Evolutionary conservation across 768 basidiomycete genomes (phyloP).

Genomic region (Suillus clintonianus): DNA sequence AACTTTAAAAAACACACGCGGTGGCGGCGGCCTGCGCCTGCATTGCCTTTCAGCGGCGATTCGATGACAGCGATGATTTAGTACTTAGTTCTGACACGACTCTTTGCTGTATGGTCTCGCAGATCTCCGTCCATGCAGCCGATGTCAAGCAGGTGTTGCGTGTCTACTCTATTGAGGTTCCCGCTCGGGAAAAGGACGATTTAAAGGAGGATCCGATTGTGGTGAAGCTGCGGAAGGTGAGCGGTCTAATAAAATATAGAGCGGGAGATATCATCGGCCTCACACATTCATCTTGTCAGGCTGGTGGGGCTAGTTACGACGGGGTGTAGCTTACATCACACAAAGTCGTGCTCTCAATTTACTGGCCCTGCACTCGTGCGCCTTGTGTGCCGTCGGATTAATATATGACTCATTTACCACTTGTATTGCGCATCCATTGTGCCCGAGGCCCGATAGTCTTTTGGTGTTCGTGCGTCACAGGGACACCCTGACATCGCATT

Average conservation of each 20-base stretch:
- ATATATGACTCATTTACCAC: slow-evolving; percentile 2
- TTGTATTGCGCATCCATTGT: background rate
- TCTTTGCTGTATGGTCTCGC: slow-evolving; percentile 19
- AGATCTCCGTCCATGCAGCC: slow-evolving; percentile 92
- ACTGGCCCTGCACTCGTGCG: background rate
- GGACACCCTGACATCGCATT: slow-evolving; percentile 1
- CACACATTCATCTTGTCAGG: slow-evolving; percentile 44
- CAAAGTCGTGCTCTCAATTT: slow-evolving; percentile 6
- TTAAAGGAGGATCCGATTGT: slow-evolving; percentile 88
- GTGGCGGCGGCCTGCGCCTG: slow-evolving; percentile 3
- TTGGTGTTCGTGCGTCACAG: background rate
- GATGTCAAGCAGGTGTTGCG: slow-evolving; percentile 84
- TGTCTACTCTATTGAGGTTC: slow-evolving; percentile 84
- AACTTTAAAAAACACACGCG: slow-evolving; percentile 22
- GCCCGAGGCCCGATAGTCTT: background rate
- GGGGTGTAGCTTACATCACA: slow-evolving; percentile 53
- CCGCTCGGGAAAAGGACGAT: slow-evolving; percentile 81
- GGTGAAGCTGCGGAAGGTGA: slow-evolving; percentile 76
- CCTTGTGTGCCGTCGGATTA: background rate
- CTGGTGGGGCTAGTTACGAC: slow-evolving; percentile 88
- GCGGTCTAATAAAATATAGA: slow-evolving; percentile 22
- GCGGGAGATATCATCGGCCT: slow-evolving; percentile 13
- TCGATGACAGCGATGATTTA: slow-evolving; percentile 10
- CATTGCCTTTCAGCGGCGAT: slow-evolving; percentile 24
- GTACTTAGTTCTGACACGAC: slow-evolving; percentile 22